Evolutionary conservation across 768 basidiomycete genomes (phyloP).

Genomic region (Mycena kentingensis): DNA sequence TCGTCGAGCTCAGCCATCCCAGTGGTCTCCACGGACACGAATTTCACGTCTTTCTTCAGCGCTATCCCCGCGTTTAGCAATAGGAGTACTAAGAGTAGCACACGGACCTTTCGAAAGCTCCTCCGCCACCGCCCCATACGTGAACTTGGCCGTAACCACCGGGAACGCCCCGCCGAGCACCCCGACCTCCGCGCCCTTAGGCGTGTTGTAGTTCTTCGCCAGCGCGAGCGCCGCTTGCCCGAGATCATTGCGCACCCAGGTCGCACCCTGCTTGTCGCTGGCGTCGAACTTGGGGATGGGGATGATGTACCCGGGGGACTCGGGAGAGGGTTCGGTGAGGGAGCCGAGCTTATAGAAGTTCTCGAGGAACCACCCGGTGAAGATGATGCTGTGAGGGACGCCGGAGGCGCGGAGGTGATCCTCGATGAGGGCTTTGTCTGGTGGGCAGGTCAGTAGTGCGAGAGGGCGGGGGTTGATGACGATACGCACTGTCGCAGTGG

Average conservation of each 20-base stretch:
- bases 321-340: not conserved
- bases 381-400: slow-evolving; percentile 2
- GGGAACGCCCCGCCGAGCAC: not conserved
- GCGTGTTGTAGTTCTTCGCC: not conserved
- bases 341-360: slow-evolving; percentile 14
- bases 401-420: slow-evolving; percentile 9
- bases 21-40: slow-evolving; percentile 14
- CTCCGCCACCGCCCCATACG: not conserved
- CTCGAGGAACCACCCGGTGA: slow-evolving; percentile 12
- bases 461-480: not conserved
- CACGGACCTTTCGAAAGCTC: not conserved
- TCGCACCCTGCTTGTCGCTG: not conserved
- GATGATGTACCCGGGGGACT: slow-evolving; percentile 7
- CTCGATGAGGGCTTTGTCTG: slow-evolving; percentile 11
- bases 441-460: not conserved
- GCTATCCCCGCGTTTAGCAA: too few species aligned
- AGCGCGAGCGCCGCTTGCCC: slow-evolving; percentile 7
- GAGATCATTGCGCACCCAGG: slow-evolving; percentile 10
- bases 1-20: slow-evolving; percentile 28
- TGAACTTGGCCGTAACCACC: not conserved
- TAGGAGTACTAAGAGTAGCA: too few species aligned
- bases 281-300: slow-evolving; percentile 6
- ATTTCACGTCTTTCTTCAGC: slow-evolving; percentile 30
- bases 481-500: slow-evolving; percentile 13
- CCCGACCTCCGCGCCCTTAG: not conserved